These are phyloP conservation scores for Trypanosoma vivax DNA, from an alignment of 208 protist species.

Conservation along the genomic window DNA sequence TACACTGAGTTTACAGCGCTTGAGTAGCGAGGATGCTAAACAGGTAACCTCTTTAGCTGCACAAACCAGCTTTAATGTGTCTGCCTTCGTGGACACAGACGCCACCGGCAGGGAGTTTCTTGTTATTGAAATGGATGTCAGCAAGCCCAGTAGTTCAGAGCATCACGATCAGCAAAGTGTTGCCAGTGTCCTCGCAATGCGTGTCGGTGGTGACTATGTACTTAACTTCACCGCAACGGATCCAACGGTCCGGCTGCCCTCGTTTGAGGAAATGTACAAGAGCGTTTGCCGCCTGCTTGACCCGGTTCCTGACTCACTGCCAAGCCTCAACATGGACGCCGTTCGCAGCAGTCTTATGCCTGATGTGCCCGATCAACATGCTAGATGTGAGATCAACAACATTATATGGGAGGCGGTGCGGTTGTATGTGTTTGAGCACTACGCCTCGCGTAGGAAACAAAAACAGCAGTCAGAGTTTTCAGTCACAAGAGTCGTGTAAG, in stretches of 20 bases:
- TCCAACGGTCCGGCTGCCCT: conserved; percentile 14
- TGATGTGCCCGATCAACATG: conserved; percentile 1
- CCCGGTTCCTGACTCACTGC: conserved; percentile 10
- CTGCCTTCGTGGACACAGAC: background rate
- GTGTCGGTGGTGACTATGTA: conserved; percentile 6
- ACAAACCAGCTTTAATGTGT: conserved; percentile 5
- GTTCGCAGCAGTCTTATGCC: conserved; percentile 22
- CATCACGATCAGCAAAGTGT: background rate
- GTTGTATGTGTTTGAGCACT: conserved; percentile 21
- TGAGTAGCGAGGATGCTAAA: background rate
- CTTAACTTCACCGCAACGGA: conserved; percentile 23
- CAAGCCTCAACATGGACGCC: conserved; percentile 16
- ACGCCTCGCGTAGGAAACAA: background rate
- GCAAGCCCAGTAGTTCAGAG: background rate
- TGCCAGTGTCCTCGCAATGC: conserved; percentile 7
- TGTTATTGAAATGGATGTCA: conserved; percentile 19
- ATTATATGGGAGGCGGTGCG: conserved; percentile 28
- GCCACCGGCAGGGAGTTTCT: conserved; percentile 1
- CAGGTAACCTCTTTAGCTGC: background rate
- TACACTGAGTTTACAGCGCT: conserved; percentile 4
- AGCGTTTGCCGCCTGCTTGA: conserved; percentile 20
- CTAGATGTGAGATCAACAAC: conserved; percentile 16
- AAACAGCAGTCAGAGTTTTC: background rate
- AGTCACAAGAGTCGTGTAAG: background rate
- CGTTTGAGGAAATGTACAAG: conserved; percentile 22